Evolutionary conservation across 768 basidiomycete species (phyloP), one percentile per base, ranked within the genome.

Genomic region (Boletus sensibilis): DNA sequence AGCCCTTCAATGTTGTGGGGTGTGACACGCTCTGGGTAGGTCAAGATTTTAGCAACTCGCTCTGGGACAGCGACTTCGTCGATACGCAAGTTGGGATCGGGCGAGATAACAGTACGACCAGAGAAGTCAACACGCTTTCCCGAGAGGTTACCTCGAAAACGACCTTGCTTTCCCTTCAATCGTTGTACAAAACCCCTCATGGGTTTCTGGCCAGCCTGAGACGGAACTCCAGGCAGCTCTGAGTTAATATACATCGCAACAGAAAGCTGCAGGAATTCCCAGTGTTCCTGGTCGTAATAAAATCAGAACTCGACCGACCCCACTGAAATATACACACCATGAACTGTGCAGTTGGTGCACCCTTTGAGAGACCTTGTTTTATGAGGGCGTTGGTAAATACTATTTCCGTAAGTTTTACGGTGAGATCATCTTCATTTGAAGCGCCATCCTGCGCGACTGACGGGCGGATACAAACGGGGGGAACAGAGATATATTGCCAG

Each of bases 121-220:
- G 95, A 98, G 70, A 98, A 98, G 70, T 99, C 97, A 61, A 99
- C 97, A 72, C 97, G 94, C 73, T 99, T 99, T 59, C 97, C 97
- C 0, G 95, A 98, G 9, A 99, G 80, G 69, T 99, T 99, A 21
- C 97, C 97, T 70, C 97, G 83, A 75, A 99, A 98, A 45, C 97
- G 94, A 65, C 97, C 97, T 71, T 98, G 96, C 69, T 99, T 99
- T 37, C 97, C 97, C 76, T 99, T 99, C 48, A 99, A 77, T 4
- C 97, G 91, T 66, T 99, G 97, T 43, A 96, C 96, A 69, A 98
- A 96, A 16, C 97, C 97, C 52, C 97, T 87, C 64, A 97, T 96
- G 10, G 97, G 96, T 65, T 97, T 97, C 70, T 91, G 87, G 41
- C 90, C 91, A 68, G 85, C 82, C 70, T 90, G 87, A 4, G 89